Evolutionary conservation across 2,329 filamentous ascomycete species (phyloP).

Genomic region (Penicillium sp.): DNA sequence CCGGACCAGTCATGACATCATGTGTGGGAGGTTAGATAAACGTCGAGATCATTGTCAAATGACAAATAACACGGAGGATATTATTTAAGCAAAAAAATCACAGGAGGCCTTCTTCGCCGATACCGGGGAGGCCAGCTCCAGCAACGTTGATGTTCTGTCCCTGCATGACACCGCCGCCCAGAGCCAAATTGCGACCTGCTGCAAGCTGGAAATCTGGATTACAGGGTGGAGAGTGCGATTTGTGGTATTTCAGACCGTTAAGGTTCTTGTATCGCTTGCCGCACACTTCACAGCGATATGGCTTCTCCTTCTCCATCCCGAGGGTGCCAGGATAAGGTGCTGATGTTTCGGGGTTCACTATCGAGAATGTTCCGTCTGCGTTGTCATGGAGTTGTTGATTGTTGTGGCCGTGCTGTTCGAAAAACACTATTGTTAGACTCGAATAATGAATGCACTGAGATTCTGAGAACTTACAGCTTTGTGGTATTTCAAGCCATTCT

Average conservation of each 20-base stretch:
- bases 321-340: slow-evolving; percentile 92
- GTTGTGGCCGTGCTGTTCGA: slow-evolving; percentile 76
- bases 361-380: slow-evolving; percentile 94
- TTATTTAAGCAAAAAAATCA: slow-evolving; percentile 26
- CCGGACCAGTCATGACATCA: slow-evolving; percentile 27
- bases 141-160: slow-evolving; percentile 50
- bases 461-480: slow-evolving; percentile 56
- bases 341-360: slow-evolving; percentile 93
- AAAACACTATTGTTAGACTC: not conserved
- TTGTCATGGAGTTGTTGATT: slow-evolving; percentile 97
- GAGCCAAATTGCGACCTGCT: slow-evolving; percentile 40
- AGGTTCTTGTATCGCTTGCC: slow-evolving; percentile 99
- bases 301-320: slow-evolving; percentile 99
- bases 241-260: slow-evolving; percentile 95
- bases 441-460: no score
- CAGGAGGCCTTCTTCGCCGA: slow-evolving; percentile 45
- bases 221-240: slow-evolving; percentile 82
- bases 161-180: slow-evolving; percentile 46
- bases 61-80: slow-evolving; percentile 14
- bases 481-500: slow-evolving; percentile 94
- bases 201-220: slow-evolving; percentile 74
- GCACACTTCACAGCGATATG: slow-evolving; percentile 94
- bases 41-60: slow-evolving; percentile 31
- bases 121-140: slow-evolving; percentile 49
- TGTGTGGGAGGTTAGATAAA: slow-evolving; percentile 22